These are phyloP conservation scores for Talaromyces verruculosus DNA, from an alignment of 2,329 filamentous ascomycete genomes.

Conservation along the genomic window DNA sequence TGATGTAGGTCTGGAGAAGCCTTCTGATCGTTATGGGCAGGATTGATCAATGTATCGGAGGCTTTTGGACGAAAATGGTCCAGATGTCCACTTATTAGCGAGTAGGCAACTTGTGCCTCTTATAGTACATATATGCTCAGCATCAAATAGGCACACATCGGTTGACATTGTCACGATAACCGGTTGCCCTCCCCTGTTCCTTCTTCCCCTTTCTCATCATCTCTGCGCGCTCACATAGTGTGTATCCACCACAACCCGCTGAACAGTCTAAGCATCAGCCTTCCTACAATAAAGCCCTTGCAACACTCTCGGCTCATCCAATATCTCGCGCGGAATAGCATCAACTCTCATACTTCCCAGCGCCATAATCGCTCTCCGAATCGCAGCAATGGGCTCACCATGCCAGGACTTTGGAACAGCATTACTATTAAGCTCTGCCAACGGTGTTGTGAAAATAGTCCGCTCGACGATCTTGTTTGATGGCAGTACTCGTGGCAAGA, in stretches of 20 bases:
- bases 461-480: neutral
- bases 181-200: too few relatives aligned
- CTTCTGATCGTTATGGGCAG: too few relatives aligned
- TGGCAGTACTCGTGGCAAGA: neutral
- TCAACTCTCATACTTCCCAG: neutral
- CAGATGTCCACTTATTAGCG: too few relatives aligned
- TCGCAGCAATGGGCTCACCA: neutral
- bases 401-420: neutral
- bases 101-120: too few relatives aligned
- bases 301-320: neutral
- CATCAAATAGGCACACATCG: too few relatives aligned
- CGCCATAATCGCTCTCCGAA: neutral
- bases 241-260: neutral
- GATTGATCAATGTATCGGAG: too few relatives aligned
- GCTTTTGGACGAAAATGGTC: too few relatives aligned
- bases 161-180: too few relatives aligned
- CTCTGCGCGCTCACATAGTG: neutral
- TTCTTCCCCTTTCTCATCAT: neutral
- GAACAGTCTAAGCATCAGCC: neutral
- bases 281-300: neutral
- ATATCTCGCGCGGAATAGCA: neutral
- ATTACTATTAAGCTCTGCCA: neutral
- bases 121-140: too few relatives aligned
- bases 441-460: neutral
- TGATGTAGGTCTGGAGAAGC: too few relatives aligned